Evolutionary conservation across 352 stramenopile genomes (phyloP).

Genomic region (Pythium aristosporum): DNA sequence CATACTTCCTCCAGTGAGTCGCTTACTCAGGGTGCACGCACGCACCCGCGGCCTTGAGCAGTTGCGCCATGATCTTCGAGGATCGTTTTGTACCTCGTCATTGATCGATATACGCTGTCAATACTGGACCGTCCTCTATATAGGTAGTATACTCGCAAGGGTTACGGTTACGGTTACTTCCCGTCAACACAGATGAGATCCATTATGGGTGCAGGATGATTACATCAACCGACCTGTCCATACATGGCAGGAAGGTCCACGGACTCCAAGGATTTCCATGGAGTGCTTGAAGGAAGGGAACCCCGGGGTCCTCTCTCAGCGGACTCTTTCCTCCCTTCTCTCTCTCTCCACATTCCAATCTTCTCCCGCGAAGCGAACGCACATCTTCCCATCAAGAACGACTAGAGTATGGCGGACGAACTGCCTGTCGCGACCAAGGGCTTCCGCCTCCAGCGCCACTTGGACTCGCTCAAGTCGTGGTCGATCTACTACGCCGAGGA

Average conservation of each 20-base stretch:
- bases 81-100: not conserved
- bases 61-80: slow-evolving; percentile 25
- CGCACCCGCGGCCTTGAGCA: slow-evolving; percentile 36
- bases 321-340: too few species aligned
- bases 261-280: too few species aligned
- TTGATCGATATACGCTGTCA: not conserved
- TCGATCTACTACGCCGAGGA: slow-evolving; percentile 30
- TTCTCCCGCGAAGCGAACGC: not conserved
- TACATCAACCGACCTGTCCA: not conserved
- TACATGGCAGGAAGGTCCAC: too few species aligned
- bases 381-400: not conserved
- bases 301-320: too few species aligned
- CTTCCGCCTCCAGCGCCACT: slow-evolving; percentile 42
- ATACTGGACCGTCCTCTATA: slow-evolving; percentile 7
- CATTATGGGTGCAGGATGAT: not conserved
- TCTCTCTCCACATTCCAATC: too few species aligned
- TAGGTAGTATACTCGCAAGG: not conserved
- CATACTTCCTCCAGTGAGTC: too few species aligned
- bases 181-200: too few species aligned
- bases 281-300: too few species aligned
- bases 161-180: too few species aligned
- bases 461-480: slow-evolving; percentile 38
- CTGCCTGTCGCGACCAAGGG: slow-evolving; percentile 9
- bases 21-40: not conserved
- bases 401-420: not conserved